phyloP scores from a whole-genome alignment of 257 asterid genomes.

The Fraxinus pennsylvanica region DNA sequence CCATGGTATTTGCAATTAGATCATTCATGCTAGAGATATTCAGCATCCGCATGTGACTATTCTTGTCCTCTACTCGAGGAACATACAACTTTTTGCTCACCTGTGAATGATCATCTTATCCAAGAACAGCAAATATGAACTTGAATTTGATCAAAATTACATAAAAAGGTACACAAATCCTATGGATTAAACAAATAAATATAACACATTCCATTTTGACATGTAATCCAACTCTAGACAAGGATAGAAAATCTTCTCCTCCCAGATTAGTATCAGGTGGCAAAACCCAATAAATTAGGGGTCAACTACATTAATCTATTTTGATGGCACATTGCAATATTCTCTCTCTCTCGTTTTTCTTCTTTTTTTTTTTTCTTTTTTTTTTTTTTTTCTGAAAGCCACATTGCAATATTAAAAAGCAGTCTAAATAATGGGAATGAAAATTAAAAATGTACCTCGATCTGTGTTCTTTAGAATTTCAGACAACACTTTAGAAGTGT shows the following conservation, averaged over 20 bases:
- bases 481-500: slow-evolving; percentile 59
- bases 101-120: slow-evolving; percentile 53
- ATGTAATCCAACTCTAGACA: slow-evolving; percentile 22
- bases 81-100: slow-evolving; percentile 76
- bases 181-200: not conserved
- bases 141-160: not conserved
- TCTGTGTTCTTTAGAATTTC: slow-evolving; percentile 47
- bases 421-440: not conserved
- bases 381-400: no score
- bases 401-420: not conserved
- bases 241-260: not conserved
- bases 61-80: slow-evolving; percentile 92
- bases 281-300: no score
- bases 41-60: slow-evolving; percentile 91
- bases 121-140: slow-evolving; percentile 31
- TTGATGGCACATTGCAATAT: not conserved
- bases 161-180: not conserved
- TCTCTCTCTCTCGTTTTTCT: no score
- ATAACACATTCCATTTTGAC: slow-evolving; percentile 16
- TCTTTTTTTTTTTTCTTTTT: no score
- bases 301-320: not conserved
- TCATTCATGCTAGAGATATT: slow-evolving; percentile 74
- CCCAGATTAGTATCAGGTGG: not conserved
- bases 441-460: slow-evolving; percentile 40
- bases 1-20: slow-evolving; percentile 83